These are phyloP conservation scores for Myriosclerotinia duriaeana DNA, from an alignment of 2,329 filamentous ascomycete genomes.

Conservation along the genomic window DNA sequence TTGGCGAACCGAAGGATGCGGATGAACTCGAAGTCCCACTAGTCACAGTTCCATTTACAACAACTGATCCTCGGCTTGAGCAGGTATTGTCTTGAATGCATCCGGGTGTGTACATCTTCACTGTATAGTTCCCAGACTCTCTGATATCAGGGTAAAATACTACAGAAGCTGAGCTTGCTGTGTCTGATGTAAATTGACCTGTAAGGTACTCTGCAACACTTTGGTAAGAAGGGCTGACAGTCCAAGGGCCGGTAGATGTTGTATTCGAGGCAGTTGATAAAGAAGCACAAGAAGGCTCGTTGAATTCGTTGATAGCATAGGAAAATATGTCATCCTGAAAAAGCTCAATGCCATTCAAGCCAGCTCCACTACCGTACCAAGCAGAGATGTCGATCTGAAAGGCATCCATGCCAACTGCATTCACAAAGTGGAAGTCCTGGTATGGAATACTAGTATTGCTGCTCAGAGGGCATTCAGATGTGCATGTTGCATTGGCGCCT, in stretches of 20 bases:
- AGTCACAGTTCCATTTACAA: conserved; percentile 72
- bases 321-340: conserved; percentile 82
- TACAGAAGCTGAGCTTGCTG: conserved; percentile 61
- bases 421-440: conserved; percentile 92
- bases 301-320: conserved; percentile 84
- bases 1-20: conserved; percentile 46
- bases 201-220: conserved; percentile 78
- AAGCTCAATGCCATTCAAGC: conserved; percentile 81
- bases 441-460: conserved; percentile 63
- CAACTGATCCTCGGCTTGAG: conserved; percentile 72
- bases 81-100: conserved; percentile 81
- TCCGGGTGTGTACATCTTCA: conserved; percentile 90
- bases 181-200: conserved; percentile 52
- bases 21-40: conserved; percentile 47
- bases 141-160: conserved; percentile 81
- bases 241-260: conserved; percentile 73
- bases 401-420: conserved; percentile 79
- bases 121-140: conserved; percentile 86
- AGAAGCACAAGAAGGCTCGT: conserved; percentile 77
- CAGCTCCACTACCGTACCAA: conserved; percentile 84
- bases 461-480: conserved; percentile 81
- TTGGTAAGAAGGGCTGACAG: conserved; percentile 61
- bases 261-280: conserved; percentile 64
- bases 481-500: conserved; percentile 69
- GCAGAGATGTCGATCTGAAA: conserved; percentile 83